A percentile compares a stretch with the other conserved stretches of the same genome.
Evolutionary conservation across 257 asterid genomes (phyloP).

Genomic region (Rehmannia glutinosa): DNA sequence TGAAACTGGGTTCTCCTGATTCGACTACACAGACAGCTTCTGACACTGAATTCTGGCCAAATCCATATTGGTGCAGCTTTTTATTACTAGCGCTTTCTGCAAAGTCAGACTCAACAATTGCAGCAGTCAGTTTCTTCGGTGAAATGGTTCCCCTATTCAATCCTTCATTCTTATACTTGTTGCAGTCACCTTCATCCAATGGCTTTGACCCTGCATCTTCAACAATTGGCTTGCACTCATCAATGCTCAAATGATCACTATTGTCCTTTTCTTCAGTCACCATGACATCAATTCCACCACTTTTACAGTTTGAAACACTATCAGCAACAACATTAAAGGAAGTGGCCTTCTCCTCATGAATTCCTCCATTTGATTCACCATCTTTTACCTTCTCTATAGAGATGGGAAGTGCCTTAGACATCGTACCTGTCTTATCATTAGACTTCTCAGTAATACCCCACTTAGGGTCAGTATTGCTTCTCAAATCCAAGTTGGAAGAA

Average conservation of each 20-base stretch:
- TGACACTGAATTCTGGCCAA: slow-evolving; percentile 15
- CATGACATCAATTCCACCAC: slow-evolving; percentile 11
- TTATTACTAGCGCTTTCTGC: slow-evolving; percentile 20
- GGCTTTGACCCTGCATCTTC: slow-evolving; percentile 22
- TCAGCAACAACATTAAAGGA: slow-evolving; percentile 2
- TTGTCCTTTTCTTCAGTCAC: slow-evolving; percentile 21
- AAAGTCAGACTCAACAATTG: slow-evolving; percentile 15
- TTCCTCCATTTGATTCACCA: slow-evolving; percentile 25
- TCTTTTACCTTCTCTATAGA: slow-evolving; percentile 25
- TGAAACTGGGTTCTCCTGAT: slow-evolving; percentile 24
- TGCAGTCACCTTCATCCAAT: slow-evolving; percentile 18
- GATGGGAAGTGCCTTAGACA: slow-evolving; percentile 8
- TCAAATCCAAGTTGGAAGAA: slow-evolving; percentile 14
- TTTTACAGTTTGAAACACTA: slow-evolving; percentile 16
- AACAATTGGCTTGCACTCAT: slow-evolving; percentile 23
- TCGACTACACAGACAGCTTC: slow-evolving; percentile 19
- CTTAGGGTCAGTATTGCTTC: slow-evolving; percentile 19
- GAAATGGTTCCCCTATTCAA: background rate
- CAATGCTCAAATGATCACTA: slow-evolving; percentile 17
- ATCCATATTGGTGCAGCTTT: slow-evolving; percentile 10
- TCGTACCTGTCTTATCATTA: slow-evolving; percentile 11
- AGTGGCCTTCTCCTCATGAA: slow-evolving; percentile 27
- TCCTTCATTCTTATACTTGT: slow-evolving; percentile 20
- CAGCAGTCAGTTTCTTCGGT: slow-evolving; percentile 16
- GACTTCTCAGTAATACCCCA: slow-evolving; percentile 19